phyloP scores from a whole-genome alignment of 345 rosid species.

The Moricandia arvensis region DNA sequence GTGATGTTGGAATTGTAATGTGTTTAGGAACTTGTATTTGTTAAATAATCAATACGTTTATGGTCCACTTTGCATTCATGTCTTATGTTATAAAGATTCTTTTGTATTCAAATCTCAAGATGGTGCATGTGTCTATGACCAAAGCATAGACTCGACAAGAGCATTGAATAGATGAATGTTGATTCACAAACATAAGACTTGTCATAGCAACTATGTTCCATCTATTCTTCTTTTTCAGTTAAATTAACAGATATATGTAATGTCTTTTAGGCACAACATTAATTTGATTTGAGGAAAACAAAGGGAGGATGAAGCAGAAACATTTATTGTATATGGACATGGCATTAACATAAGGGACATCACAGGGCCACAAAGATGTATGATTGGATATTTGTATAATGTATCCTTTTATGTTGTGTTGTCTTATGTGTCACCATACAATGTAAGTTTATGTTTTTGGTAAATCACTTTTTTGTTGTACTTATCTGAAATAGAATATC shows the following conservation, averaged over 20 bases:
- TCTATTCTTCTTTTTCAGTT: not conserved
- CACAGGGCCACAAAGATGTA: conserved; percentile 28
- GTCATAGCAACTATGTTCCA: conserved; percentile 22
- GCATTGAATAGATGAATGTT: conserved; percentile 20
- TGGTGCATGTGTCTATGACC: conserved; percentile 1
- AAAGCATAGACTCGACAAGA: not conserved
- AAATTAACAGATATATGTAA: not conserved
- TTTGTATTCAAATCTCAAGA: conserved; percentile 24
- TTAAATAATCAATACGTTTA: not conserved
- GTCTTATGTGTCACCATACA: conserved; percentile 37
- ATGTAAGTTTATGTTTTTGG: conserved; percentile 18
- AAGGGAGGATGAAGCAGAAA: conserved; percentile 6
- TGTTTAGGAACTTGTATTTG: not conserved
- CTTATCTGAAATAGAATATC: conserved; percentile 3
- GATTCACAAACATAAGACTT: conserved; percentile 22
- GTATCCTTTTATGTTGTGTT: conserved; percentile 30
- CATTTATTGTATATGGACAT: conserved; percentile 22
- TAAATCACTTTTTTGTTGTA: conserved; percentile 1
- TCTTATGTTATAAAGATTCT: no score
- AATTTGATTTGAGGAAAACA: conserved; percentile 6
- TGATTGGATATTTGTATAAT: conserved; percentile 25
- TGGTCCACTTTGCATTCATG: conserved; percentile 30
- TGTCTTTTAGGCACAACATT: conserved; percentile 10
- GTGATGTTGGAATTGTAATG: not conserved
- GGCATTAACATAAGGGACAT: conserved; percentile 17